Evolutionary conservation across 2,329 filamentous ascomycete genomes (phyloP).

Genomic region (Pseudogymnoascus sp.): DNA sequence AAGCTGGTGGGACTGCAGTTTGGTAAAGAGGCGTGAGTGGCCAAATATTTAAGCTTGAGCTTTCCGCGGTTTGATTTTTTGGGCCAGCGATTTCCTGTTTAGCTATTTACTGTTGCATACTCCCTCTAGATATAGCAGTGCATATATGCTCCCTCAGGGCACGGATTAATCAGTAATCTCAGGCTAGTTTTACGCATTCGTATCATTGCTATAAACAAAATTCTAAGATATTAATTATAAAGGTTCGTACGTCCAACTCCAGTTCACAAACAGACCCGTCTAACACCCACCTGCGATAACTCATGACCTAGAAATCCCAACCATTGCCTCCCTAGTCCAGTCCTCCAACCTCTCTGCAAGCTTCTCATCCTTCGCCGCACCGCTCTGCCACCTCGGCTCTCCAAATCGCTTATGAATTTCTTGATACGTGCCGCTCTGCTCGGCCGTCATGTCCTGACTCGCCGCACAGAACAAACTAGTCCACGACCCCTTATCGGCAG

Average conservation of each 20-base stretch:
- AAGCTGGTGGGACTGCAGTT: slow-evolving; percentile 24
- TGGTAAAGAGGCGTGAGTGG: slow-evolving; percentile 12
- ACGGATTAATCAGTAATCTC: background rate
- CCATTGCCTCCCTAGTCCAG: slow-evolving; percentile 30
- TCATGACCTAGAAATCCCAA: slow-evolving; percentile 12
- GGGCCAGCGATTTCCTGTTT: background rate
- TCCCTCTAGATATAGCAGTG: background rate
- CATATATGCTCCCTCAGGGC: background rate
- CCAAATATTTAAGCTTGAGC: background rate
- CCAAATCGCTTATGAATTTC: slow-evolving; percentile 26
- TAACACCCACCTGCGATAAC: slow-evolving; percentile 3
- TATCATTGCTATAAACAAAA: background rate
- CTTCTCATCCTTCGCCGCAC: slow-evolving; percentile 28
- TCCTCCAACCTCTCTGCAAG: slow-evolving; percentile 30
- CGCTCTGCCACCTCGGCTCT: slow-evolving; percentile 30
- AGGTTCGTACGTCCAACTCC: background rate
- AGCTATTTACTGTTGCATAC: background rate
- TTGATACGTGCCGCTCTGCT: slow-evolving; percentile 32
- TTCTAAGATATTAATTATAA: slow-evolving; percentile 1
- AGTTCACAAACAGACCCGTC: background rate
- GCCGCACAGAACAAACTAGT: slow-evolving; percentile 33
- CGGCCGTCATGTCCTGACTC: slow-evolving; percentile 31
- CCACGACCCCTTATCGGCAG: slow-evolving; percentile 31
- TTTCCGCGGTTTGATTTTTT: background rate
- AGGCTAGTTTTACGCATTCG: background rate